Percentiles rank a stretch among this genome's conserved stretches.
phyloP scores from a whole-genome alignment of 2,329 filamentous ascomycete species.

The Rhexocercosporidium sp. region DNA sequence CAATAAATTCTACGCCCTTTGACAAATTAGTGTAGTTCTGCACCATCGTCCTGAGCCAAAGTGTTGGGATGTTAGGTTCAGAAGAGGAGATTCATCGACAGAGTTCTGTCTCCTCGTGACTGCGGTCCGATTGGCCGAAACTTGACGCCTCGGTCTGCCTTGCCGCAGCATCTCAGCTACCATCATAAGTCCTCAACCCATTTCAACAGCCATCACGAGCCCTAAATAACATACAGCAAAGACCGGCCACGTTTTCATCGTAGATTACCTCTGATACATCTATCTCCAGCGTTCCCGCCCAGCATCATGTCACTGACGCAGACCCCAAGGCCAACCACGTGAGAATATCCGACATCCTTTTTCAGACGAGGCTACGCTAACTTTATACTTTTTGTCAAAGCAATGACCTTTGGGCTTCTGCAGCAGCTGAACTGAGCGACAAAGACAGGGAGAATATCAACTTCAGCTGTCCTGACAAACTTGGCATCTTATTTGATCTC shows the following conservation, averaged over 20 bases:
- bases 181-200: background rate
- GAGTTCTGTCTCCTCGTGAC: background rate
- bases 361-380: background rate
- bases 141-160: background rate
- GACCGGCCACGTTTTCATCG: background rate
- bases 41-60: background rate
- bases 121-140: background rate
- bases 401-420: background rate
- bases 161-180: background rate
- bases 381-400: background rate
- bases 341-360: background rate
- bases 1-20: background rate
- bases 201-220: background rate
- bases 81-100: background rate
- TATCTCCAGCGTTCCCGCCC: background rate
- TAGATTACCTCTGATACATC: background rate
- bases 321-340: background rate
- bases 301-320: background rate
- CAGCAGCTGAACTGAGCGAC: background rate
- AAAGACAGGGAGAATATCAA: conserved; percentile 2
- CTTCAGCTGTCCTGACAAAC: conserved; percentile 8
- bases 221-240: background rate
- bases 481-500: background rate
- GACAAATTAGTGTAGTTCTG: background rate
- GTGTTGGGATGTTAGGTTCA: background rate